Percentiles rank a stretch among this genome's conserved stretches.
Conservation (phyloP, 1,284 basidiomycete species). For the Gymnopus androsaceus region DNA sequence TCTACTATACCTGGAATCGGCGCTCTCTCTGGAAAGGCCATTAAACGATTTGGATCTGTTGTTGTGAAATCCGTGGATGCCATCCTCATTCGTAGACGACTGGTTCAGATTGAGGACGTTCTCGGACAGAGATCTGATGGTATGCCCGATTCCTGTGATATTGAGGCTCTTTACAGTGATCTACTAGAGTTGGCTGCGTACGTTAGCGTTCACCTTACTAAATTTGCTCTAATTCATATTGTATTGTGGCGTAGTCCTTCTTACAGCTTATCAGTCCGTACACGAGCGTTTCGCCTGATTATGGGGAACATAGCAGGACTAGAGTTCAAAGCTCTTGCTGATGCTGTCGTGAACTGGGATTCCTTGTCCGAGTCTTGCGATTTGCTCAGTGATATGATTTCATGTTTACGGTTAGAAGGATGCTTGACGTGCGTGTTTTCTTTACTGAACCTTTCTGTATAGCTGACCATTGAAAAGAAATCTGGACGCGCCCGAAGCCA, state of each 20-base stretch:
- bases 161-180: neutral
- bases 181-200: constrained; percentile 3
- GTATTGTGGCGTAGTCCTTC: neutral
- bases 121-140: neutral
- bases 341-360: neutral
- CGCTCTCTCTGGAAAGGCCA: constrained; percentile 4
- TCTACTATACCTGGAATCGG: constrained; percentile 5
- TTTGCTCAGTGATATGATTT: no score
- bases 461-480: no score
- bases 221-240: neutral
- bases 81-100: neutral
- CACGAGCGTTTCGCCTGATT: constrained; percentile 3
- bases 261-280: neutral
- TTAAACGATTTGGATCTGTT: constrained; percentile 4
- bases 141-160: neutral
- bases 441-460: no score
- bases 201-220: neutral
- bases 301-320: constrained; percentile 1
- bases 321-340: constrained; percentile 1
- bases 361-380: neutral
- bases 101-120: constrained; percentile 2
- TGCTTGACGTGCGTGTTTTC: no score
- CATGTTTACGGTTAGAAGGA: no score
- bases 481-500: no score
- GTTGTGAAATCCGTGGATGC: constrained; percentile 2